Evolutionary conservation across 768 basidiomycete species (phyloP), one percentile per base, ranked within the genome.

Genomic region (Termitomyces sp.): DNA sequence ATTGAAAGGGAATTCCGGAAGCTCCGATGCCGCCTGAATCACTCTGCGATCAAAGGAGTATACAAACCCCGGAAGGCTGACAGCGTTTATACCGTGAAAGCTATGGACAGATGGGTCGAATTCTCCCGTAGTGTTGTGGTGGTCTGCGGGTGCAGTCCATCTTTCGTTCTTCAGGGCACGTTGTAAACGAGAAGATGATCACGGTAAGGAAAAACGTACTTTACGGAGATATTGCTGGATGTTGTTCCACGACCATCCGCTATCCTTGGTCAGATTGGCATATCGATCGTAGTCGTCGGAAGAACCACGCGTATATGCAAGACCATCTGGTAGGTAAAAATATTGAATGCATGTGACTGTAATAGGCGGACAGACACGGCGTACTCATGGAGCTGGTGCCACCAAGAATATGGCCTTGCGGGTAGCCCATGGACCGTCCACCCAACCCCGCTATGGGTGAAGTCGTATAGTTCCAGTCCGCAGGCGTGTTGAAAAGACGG

Each of bases 251-350:
- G 64, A 70, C 70, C 72, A 75, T 0, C 73, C 70, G 4, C 52
- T 51, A 46, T 73, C 72, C 6, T 66, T 65, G 31, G 70, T 69
- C 11, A 73, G 39, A 0, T 31, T 57, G 13, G 73, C 75, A 58
- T 65, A 74, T 5, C 70, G 66, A 59, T 76, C 67, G 49, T 65
- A 74, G 48, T 75, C 75, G 6, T 73, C 71, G 20, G 62, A 52
- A 1, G 72, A 67, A 30, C 74, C 74, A 7, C 73, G 70, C 12
- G 73, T 72, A 48, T 72, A 76, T 7, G 46, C 58, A 36, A 57
- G 50, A 22, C 59, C 59, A 39, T 61, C 61, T 55, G 6, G 16
- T 20, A 22, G 41, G 13, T 20, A 20, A 15, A 37, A n/a, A 12
- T 39, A 13, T 37, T 33, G n/a, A 15, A 33, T 52, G 37, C 11